Conservation (phyloP, 306 rosid genomes). For the Rosa multiflora region DNA sequence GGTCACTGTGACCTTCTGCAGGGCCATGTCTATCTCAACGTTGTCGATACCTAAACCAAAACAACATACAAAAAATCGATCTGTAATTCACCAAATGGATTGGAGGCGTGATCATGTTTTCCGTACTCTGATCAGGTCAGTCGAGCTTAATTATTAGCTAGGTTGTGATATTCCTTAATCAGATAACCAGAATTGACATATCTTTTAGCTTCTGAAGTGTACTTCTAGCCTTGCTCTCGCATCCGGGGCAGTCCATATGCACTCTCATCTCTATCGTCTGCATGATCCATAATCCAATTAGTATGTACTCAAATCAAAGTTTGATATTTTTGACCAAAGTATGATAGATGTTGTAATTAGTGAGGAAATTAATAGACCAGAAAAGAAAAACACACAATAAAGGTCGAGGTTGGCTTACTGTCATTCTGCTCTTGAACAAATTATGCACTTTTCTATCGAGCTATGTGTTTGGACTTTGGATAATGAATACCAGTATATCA, state of each 20-base stretch:
- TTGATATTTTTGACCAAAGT: not conserved
- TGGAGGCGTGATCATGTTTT: not conserved
- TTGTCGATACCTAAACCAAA: slow-evolving; percentile 49
- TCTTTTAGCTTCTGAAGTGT: slow-evolving; percentile 73
- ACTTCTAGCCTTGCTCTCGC: slow-evolving; percentile 64
- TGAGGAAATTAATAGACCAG: not conserved
- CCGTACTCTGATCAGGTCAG: not conserved
- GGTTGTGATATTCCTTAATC: no score
- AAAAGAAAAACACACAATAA: not conserved
- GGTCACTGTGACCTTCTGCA: slow-evolving; percentile 69
- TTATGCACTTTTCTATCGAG: not conserved
- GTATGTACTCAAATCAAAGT: not conserved
- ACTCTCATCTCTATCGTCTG: slow-evolving; percentile 74
- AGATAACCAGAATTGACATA: not conserved
- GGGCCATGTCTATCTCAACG: slow-evolving; percentile 61
- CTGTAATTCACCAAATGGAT: not conserved
- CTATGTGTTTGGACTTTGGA: not conserved
- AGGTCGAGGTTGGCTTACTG: slow-evolving; percentile 37
- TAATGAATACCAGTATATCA: not conserved
- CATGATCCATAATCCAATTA: not conserved
- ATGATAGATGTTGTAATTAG: not conserved
- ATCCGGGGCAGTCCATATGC: slow-evolving; percentile 77
- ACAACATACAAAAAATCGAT: not conserved
- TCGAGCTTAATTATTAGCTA: not conserved
- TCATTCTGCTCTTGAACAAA: slow-evolving; percentile 39